Base-by-base conservation (phyloP, 345 rosid species). In the Dimocarpus longan region DNA sequence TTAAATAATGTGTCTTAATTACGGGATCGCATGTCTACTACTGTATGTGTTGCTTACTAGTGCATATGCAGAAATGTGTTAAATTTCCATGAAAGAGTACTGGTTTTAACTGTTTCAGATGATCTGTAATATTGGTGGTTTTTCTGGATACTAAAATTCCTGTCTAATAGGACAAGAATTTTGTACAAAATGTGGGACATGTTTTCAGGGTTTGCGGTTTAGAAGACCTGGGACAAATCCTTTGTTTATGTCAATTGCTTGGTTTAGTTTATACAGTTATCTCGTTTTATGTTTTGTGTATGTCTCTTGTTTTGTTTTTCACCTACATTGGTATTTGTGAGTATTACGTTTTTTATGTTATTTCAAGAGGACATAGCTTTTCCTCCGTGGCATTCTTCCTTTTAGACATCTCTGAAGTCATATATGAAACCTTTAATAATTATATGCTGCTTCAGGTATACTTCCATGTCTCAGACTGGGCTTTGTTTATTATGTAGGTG, bases 381-480 rank as follows among this genome's bases (percentile, higher is more conserved):
- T 54, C 40, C 46, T 43, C 73, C 15, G 21, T 32, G 10, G n/a
- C 21, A 15, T 32, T 26, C 43, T 18, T 66, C 13, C 21, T 32
- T 66, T 32, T 39, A 32, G n/a, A 5, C 68, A 28, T 32, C 10
- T 8, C 8, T 66, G 15, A 3, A 66, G 37, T 39, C 43, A 66
- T 66, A 6, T 32, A 54, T 68, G 54, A 68, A 68, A 10, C 56
- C 44, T 8, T 26, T 5, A 10, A 68, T 54, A n/a, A 68, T 0
- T 42, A 68, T 68, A 50, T 68, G 56, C 71, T 68, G 16, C 16
- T 54, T 44, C 71, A 68, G n/a, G 19, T 19, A 43, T 68, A 21
- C 54, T 68, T 68, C 54, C 54, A 10, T 9, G 54, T 68, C 71
- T 21, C 37, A 68, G 54, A 24, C 71, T 15, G 39, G 68, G 68